Evolutionary conservation across 768 basidiomycete genomes (phyloP), one percentile per base, ranked within the genome.

Genomic region (Tylopilus sp.): DNA sequence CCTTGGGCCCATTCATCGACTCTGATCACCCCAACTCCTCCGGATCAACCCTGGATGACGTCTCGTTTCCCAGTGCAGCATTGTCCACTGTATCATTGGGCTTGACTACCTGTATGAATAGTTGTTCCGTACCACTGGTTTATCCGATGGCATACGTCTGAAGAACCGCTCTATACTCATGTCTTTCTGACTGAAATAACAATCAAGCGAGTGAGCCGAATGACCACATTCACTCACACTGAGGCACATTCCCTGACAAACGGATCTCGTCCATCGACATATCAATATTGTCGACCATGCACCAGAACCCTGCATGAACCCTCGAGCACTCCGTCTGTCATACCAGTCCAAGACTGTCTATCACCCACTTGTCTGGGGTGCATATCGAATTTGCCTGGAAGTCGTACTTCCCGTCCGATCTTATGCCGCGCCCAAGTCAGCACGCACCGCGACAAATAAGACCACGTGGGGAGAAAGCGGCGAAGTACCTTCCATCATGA

Each of bases 211-310:
- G 40, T 30, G 38, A 44, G 26, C 15, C 23, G 20, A 39, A 22
- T 36, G 47, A 35, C 11, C 12, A 17, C 6, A 12, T 17, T 23
- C 20, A 58, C 83, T 63, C 66, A 85, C 86, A 88, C 67, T 80
- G 80, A 17, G 88, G 86, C 35, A 90, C 88, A 60, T 83, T 72
- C 23, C 89, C 88, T 23, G 76, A 73, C 48, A 72, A 67, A 67
- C 91, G 88, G 39, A 90, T 88, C 48, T 88, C 82, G 48, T 88
- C 82, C 33, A 90, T 70, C 20, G 82, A 73, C 59, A 83, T 71
- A 7, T 88, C 90, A 48, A 87, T 79, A 70, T 90, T 90, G 68
- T 90, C 87, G 56, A 77, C 64, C 70, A 90, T 75, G 17, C 87
- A 76, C 89, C 88, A 90, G 55, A 80, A 83, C 21, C 88, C 88